Base-by-base conservation (phyloP, 257 asterid species). In the Scutellaria minor region DNA sequence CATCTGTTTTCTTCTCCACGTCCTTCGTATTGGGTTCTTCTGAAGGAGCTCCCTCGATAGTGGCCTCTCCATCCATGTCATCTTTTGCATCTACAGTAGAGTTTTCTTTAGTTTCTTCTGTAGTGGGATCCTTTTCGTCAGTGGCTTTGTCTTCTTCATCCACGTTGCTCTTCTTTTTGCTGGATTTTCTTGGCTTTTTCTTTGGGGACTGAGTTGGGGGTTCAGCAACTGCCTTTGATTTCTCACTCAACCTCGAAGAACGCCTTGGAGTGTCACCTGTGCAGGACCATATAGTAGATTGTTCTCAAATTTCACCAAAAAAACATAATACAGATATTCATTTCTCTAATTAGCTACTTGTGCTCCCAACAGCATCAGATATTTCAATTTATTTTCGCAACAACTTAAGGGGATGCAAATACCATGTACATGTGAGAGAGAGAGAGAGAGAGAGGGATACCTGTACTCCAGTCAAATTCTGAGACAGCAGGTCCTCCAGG, bases 181-280 rank as follows among this genome's bases (percentile, higher is more conserved):
- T 50, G 24, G 76, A 76, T 56, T n/a, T 81, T 76, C 71, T 86
- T 75, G 61, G 89, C 79, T 76, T 86, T 70, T 88, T 88, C 72
- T 69, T 81, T 35, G 91, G 86, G 62, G 83, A 66, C 59, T 41
- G 79, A 64, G 78, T 84, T 46, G 64, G 73, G 9, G 86, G 75
- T 48, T 75, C 50, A 9, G 67, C 85, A 10, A 45, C 64, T 42
- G 83, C 85, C 84, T 82, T 86, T 4, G 81, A 64, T 77, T 86
- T 86, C 73, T 45, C 89, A 74, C 84, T 82, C 72, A 88, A 75
- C 59, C 95, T 81, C 0, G 88, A 58, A 57, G 95, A 88, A 48
- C 95, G 88, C 73, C 91, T 84, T 11, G 95, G 95, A 9, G 87
- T 79, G 63, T 83, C 87, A 69, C 89, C 90, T 87, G 72, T 14